These are phyloP conservation scores for Dovyalis caffra DNA, from an alignment of 345 rosid genomes.

Conservation along the genomic window DNA sequence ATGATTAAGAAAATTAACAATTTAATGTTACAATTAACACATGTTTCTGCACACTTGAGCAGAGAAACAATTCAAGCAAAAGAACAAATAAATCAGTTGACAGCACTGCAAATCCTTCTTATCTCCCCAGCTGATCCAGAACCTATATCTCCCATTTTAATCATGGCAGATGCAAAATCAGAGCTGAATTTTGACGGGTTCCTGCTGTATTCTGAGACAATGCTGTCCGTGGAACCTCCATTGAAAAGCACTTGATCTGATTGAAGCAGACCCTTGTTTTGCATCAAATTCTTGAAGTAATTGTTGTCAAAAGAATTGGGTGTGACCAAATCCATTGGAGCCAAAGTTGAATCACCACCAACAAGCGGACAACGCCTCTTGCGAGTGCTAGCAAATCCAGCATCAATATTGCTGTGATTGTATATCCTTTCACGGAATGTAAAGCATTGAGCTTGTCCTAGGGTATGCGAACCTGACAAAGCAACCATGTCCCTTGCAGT, in stretches of 20 bases:
- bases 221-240: constrained; percentile 21
- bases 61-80: background rate
- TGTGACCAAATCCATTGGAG: constrained; percentile 17
- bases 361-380: constrained; percentile 2
- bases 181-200: constrained; percentile 10
- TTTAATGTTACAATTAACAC: no score
- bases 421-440: background rate
- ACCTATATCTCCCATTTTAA: constrained; percentile 47
- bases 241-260: constrained; percentile 23
- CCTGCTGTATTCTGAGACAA: constrained; percentile 12
- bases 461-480: constrained; percentile 21
- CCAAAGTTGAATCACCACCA: constrained; percentile 9
- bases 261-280: constrained; percentile 15
- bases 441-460: constrained; percentile 3
- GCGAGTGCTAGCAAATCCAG: constrained; percentile 20
- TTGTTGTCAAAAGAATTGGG: constrained; percentile 21
- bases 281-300: constrained; percentile 19
- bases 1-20: no score
- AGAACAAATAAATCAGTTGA: constrained; percentile 24
- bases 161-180: constrained; percentile 46
- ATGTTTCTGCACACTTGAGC: background rate
- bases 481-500: constrained; percentile 27
- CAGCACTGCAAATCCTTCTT: constrained; percentile 33
- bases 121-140: constrained; percentile 39
- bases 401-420: constrained; percentile 13